A percentile compares a stretch with the other conserved stretches of the same genome.
Evolutionary conservation across 768 basidiomycete genomes (phyloP).

Genomic region (Pleurotus citrinopileatus): DNA sequence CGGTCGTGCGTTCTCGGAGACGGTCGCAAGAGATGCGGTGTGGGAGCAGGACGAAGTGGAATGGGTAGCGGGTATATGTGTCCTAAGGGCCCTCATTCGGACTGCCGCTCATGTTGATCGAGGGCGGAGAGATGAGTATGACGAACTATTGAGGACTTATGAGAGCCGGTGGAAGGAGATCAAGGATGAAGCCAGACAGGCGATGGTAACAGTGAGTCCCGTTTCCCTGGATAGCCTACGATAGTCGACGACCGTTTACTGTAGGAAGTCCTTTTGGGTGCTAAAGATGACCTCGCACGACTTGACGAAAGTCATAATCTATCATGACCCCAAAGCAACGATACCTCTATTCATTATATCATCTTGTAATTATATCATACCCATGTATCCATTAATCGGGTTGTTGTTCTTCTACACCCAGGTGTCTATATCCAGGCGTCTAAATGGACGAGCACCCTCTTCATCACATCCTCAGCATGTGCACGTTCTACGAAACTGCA

Average conservation of each 20-base stretch:
- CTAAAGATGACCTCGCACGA: slow-evolving; percentile 52
- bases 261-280: slow-evolving; percentile 49
- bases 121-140: slow-evolving; percentile 50
- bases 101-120: slow-evolving; percentile 46
- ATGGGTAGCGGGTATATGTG: slow-evolving; percentile 64
- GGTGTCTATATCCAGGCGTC: slow-evolving; percentile 23
- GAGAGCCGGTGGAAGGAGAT: slow-evolving; percentile 72
- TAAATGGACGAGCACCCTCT: slow-evolving; percentile 25
- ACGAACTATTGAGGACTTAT: slow-evolving; percentile 51
- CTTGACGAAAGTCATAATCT: slow-evolving; percentile 29
- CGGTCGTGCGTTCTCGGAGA: slow-evolving; percentile 50
- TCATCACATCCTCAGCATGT: slow-evolving; percentile 28
- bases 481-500: slow-evolving; percentile 29
- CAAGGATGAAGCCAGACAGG: slow-evolving; percentile 62
- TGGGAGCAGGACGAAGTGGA: slow-evolving; percentile 69
- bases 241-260: too few relatives aligned
- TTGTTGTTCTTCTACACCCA: too few relatives aligned
- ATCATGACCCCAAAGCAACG: slow-evolving; percentile 6
- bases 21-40: slow-evolving; percentile 62
- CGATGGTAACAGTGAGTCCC: slow-evolving; percentile 51
- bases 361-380: slow-evolving; percentile 4
- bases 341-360: not conserved
- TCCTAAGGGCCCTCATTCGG: slow-evolving; percentile 55
- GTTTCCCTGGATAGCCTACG: too few relatives aligned
- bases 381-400: not conserved